Conservation (phyloP, 306 rosid species). For the Cajanus cajan region DNA sequence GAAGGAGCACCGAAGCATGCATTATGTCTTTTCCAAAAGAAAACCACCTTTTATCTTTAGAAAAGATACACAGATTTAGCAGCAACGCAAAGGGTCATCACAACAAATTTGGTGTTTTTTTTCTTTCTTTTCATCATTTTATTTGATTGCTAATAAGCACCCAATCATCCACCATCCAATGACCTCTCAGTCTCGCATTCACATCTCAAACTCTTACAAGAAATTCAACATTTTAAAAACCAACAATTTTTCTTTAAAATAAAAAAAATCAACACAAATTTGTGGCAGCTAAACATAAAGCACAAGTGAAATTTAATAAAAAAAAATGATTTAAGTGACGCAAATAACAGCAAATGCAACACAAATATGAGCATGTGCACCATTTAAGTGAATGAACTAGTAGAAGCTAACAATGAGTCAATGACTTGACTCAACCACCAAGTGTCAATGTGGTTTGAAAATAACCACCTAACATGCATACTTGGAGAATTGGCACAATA, state of each 20-base stretch:
- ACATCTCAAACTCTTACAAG: conserved; percentile 31
- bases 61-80: not conserved
- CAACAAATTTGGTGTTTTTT: not conserved
- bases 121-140: not conserved
- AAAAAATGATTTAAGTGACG: too few species aligned
- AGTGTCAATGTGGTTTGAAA: conserved; percentile 37
- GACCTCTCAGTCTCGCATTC: conserved; percentile 21
- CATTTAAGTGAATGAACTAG: conserved; percentile 19
- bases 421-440: conserved; percentile 33
- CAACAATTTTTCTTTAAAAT: not conserved
- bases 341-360: not conserved
- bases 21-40: not conserved
- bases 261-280: conserved; percentile 13
- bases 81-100: not conserved
- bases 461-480: conserved; percentile 46
- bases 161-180: conserved; percentile 48
- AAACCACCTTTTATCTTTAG: not conserved
- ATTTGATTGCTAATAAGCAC: conserved; percentile 36
- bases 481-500: conserved; percentile 39
- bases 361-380: not conserved
- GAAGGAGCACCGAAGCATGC: too few species aligned
- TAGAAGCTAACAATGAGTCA: conserved; percentile 29
- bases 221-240: conserved; percentile 19
- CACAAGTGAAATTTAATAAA: not conserved
- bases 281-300: not conserved